Evolutionary conservation across 2,329 filamentous ascomycete genomes (phyloP), one percentile per base, ranked within the genome.

Genomic region (Colletotrichum zoysiae): DNA sequence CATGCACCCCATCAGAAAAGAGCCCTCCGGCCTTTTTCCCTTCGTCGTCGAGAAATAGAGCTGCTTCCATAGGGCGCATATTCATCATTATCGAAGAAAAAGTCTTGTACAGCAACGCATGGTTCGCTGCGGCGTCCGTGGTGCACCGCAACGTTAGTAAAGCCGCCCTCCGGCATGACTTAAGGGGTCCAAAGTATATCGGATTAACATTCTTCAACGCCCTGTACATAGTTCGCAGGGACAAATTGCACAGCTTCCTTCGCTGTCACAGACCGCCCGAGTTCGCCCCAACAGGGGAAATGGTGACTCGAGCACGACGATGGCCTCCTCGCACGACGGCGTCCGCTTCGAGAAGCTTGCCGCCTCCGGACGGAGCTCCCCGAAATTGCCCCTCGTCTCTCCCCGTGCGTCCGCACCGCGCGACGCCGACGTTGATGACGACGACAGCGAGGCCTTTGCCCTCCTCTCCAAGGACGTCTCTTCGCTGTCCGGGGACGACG

Each of bases 401-500:
- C 55, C 16, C 2, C n/a, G 20, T 14, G 38, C 51, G 18, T 35
- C 62, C 4, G 62, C 23, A 3, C 40, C 62, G 9, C 51, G 23
- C 26, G 51, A 65, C 26, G 62, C 40, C 46, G 44, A n/a, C 44
- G 44, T 9, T 6, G 20, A 46, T 18, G 44, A 46, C 8, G 44
- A 46, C 8, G 44, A 56, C 40, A 51, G 56, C n/a, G 62, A 65
- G 30, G 62, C 62, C 18, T 65, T 65, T 6, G 62, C 62, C 40
- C 62, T 65, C 7, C 40, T 65, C 3, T 65, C 51, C 4, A 40
- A 33, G 7, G 51, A 16, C 9, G 62, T 3, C n/a, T 65, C 40
- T 23, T 26, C 44, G 18, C 8, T 57, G 8, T 65, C 62, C 18
- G 50, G 18, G 16, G 6, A 44, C 42, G 42, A 44, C 51, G 62